These are phyloP conservation scores for Elsinoe arachidis DNA, from an alignment of 2,329 filamentous ascomycete genomes.

Conservation along the genomic window DNA sequence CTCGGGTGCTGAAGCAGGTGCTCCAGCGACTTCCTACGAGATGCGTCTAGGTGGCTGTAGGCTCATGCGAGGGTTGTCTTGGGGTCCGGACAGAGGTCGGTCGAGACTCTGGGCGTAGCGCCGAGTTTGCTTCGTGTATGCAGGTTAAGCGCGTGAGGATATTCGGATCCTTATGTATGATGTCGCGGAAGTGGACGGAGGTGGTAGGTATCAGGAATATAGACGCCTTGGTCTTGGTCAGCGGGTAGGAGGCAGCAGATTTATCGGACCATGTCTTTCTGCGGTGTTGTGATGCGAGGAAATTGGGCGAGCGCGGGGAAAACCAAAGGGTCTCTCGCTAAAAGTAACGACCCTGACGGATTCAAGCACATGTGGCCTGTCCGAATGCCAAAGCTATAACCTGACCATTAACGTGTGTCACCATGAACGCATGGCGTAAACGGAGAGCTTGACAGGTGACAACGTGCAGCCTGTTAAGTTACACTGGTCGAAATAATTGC, in stretches of 20 bases:
- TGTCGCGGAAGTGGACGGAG: slow-evolving; percentile 1
- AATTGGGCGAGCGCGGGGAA: slow-evolving; percentile 7
- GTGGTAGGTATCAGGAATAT: neutral
- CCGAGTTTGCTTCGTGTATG: neutral
- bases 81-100: neutral
- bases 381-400: neutral
- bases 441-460: neutral
- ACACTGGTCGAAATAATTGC: slow-evolving; percentile 1
- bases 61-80: neutral
- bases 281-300: slow-evolving; percentile 7
- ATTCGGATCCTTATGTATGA: neutral
- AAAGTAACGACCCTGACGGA: neutral
- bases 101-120: slow-evolving; percentile 1
- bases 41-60: neutral
- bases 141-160: neutral
- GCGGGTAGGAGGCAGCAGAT: neutral
- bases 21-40: neutral
- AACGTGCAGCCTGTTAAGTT: slow-evolving; percentile 7
- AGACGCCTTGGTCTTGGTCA: slow-evolving; percentile 7
- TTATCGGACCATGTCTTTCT: neutral
- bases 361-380: neutral
- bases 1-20: neutral
- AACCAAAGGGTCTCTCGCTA: neutral
- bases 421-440: neutral
- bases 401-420: slow-evolving; percentile 2